Percentiles rank a stretch among this genome's conserved stretches.
Conservation (phyloP, 192 early-diverging fungal genomes). For the Rhizoclosmatium globosum region DNA sequence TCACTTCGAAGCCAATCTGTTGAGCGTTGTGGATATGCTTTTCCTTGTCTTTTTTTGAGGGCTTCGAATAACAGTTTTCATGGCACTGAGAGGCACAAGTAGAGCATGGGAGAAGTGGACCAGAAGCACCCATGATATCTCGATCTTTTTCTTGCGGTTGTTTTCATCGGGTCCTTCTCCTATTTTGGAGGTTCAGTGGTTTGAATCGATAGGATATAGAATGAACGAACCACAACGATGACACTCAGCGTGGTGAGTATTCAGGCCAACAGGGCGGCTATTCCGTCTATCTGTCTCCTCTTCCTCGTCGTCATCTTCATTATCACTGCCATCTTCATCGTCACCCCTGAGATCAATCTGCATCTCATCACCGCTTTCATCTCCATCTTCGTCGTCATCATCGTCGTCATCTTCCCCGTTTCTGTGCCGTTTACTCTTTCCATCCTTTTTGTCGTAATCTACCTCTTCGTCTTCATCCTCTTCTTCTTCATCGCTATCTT, state of each 20-base stretch:
- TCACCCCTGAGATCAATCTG: background rate
- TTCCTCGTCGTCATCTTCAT: slow-evolving; percentile 4
- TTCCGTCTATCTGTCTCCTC: background rate
- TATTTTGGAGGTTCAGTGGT: background rate
- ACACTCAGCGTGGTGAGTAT: slow-evolving; percentile 17
- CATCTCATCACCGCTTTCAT: background rate
- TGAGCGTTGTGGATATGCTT: background rate
- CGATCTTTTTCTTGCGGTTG: background rate
- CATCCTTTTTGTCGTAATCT: background rate
- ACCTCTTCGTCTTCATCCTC: slow-evolving; percentile 5
- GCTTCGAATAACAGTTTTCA: slow-evolving; percentile 22
- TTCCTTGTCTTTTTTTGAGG: slow-evolving; percentile 11
- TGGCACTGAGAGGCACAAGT: slow-evolving; percentile 34
- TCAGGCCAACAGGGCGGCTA: background rate
- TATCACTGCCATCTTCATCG: background rate
- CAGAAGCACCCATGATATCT: slow-evolving; percentile 28
- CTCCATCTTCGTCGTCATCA: slow-evolving; percentile 1
- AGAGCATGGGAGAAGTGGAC: slow-evolving; percentile 26
- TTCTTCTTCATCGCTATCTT: background rate
- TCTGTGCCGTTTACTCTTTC: background rate
- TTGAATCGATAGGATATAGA: background rate
- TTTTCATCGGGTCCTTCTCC: background rate
- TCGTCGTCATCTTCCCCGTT: background rate
- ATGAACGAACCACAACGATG: slow-evolving; percentile 22
- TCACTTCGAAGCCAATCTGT: background rate